These are phyloP conservation scores for Penicillium verrucosum DNA, from an alignment of 2,329 filamentous ascomycete species.

Conservation along the genomic window DNA sequence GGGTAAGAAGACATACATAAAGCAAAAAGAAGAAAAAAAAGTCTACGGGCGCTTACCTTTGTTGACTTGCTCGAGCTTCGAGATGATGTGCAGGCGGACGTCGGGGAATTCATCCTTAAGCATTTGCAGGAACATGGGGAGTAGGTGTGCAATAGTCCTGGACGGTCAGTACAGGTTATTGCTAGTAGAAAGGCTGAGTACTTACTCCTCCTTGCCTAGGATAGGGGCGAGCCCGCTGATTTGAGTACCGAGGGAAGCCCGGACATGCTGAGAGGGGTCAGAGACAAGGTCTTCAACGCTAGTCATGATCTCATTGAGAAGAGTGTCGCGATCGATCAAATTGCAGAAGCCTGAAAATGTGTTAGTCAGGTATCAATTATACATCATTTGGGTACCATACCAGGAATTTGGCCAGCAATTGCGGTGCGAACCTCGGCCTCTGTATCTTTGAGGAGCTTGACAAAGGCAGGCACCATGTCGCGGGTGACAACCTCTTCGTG, in stretches of 20 bases:
- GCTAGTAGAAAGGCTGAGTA: constrained; percentile 12
- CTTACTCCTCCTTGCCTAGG: constrained; percentile 93
- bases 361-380: constrained; percentile 20
- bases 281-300: constrained; percentile 94
- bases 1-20: neutral
- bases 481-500: constrained; percentile 93
- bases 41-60: constrained; percentile 58
- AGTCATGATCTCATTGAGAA: constrained; percentile 94
- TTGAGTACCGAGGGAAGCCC: constrained; percentile 90
- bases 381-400: constrained; percentile 41
- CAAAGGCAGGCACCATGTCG: constrained; percentile 93
- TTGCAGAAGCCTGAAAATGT: constrained; percentile 72
- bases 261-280: constrained; percentile 93
- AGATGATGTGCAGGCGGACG: constrained; percentile 97
- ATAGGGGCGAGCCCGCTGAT: constrained; percentile 96
- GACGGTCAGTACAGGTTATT: constrained; percentile 18
- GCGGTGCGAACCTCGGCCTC: constrained; percentile 97
- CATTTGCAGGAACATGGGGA: constrained; percentile 99
- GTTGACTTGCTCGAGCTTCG: constrained; percentile 98
- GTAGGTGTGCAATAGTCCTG: constrained; percentile 90
- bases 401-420: constrained; percentile 93
- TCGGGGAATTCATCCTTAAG: constrained; percentile 99
- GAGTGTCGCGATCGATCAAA: constrained; percentile 78
- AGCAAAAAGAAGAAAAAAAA: neutral
- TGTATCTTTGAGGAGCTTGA: constrained; percentile 95